Evolutionary conservation across 495 filamentous ascomycete species (phyloP).

Genomic region (Rhypophila decipiens): DNA sequence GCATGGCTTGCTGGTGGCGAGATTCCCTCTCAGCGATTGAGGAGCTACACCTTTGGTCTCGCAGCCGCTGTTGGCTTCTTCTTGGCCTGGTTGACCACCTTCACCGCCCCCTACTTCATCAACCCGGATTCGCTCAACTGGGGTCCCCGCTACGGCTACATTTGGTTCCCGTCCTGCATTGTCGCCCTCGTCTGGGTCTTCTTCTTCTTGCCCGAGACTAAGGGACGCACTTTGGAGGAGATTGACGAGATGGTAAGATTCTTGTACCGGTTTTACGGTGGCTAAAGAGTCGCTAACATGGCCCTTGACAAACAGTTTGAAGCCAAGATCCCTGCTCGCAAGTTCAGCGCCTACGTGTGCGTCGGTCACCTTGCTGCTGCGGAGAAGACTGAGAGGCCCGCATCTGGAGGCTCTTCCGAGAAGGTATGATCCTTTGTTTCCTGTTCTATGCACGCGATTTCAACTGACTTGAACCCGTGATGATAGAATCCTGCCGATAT

Average conservation of each 20-base stretch:
- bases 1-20: slow-evolving; percentile 58
- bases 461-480: no score
- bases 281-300: background rate
- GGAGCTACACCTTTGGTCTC: slow-evolving; percentile 52
- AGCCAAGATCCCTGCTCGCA: slow-evolving; percentile 37
- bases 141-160: slow-evolving; percentile 53
- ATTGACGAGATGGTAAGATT: slow-evolving; percentile 49
- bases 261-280: background rate
- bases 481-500: no score
- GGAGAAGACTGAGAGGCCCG: background rate
- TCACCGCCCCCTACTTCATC: slow-evolving; percentile 58
- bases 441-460: no score
- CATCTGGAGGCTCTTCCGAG: slow-evolving; percentile 3
- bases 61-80: slow-evolving; percentile 49
- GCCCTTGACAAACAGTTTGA: slow-evolving; percentile 26
- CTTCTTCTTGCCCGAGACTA: slow-evolving; percentile 50
- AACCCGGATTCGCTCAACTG: slow-evolving; percentile 51
- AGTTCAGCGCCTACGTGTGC: slow-evolving; percentile 31
- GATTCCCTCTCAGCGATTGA: slow-evolving; percentile 48
- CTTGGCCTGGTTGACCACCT: slow-evolving; percentile 51
- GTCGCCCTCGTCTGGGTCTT: slow-evolving; percentile 37
- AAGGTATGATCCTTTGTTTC: slow-evolving; percentile 15
- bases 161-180: slow-evolving; percentile 41
- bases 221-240: slow-evolving; percentile 50
- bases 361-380: slow-evolving; percentile 4